These are phyloP conservation scores for Tricholoma flavovirens DNA, from an alignment of 768 basidiomycete species.

Conservation along the genomic window DNA sequence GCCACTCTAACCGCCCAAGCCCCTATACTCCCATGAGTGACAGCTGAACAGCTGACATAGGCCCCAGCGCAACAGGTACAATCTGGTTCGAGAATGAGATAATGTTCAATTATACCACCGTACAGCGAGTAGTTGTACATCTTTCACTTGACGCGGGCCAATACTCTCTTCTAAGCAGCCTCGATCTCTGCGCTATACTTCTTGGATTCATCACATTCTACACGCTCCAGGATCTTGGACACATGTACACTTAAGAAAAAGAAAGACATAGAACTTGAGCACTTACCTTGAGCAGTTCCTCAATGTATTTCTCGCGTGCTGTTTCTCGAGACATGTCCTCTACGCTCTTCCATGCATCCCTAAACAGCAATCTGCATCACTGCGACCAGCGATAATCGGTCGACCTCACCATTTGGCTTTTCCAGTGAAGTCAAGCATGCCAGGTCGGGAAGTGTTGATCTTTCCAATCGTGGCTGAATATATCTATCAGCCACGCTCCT, in stretches of 20 bases:
- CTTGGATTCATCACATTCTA: slow-evolving; percentile 46
- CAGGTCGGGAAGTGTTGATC: slow-evolving; percentile 56
- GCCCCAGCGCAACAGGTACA: neutral
- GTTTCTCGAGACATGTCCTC: slow-evolving; percentile 71
- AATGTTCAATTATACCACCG: neutral
- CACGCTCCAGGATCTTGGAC: slow-evolving; percentile 50
- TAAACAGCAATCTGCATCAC: slow-evolving; percentile 22
- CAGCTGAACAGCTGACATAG: neutral
- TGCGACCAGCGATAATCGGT: slow-evolving; percentile 8
- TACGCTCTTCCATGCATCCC: slow-evolving; percentile 81
- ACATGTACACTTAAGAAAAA: slow-evolving; percentile 2
- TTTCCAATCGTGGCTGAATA: slow-evolving; percentile 69
- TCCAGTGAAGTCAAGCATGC: slow-evolving; percentile 78
- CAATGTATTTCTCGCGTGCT: slow-evolving; percentile 72
- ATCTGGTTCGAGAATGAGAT: neutral
- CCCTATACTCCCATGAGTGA: neutral
- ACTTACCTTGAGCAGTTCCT: slow-evolving; percentile 62
- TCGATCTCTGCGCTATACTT: slow-evolving; percentile 56
- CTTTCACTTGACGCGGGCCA: neutral
- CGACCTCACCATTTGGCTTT: slow-evolving; percentile 81
- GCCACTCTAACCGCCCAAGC: slow-evolving; percentile 9
- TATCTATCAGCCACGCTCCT: slow-evolving; percentile 4
- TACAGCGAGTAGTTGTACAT: neutral
- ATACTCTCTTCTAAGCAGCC: slow-evolving; percentile 31
- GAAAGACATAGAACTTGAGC: neutral